Conservation (phyloP, 805 yeast species). For the Maudiozyma saulgeensis region DNA sequence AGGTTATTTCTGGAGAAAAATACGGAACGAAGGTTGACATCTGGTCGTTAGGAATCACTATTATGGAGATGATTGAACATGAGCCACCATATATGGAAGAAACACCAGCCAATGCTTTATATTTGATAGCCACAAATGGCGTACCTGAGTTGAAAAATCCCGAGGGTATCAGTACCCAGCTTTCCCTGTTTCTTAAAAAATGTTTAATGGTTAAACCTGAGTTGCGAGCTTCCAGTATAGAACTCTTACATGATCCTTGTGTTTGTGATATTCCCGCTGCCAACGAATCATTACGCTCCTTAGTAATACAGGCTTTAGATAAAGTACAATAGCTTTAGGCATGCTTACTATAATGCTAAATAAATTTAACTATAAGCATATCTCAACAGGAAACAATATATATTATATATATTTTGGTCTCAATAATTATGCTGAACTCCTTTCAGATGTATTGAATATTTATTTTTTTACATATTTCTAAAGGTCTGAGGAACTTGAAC, state of each 20-base stretch:
- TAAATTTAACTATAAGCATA: too few species aligned
- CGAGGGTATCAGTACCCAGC: slow-evolving; percentile 56
- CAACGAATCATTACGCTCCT: too few species aligned
- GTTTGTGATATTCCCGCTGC: too few species aligned
- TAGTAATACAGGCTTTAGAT: too few species aligned
- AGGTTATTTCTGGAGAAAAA: slow-evolving; percentile 85
- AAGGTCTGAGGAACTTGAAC: background rate
- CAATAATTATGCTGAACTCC: background rate
- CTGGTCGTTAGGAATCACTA: slow-evolving; percentile 96
- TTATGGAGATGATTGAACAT: slow-evolving; percentile 95
- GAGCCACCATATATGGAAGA: slow-evolving; percentile 96
- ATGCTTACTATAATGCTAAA: too few species aligned
- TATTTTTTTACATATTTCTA: background rate
- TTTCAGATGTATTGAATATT: background rate
- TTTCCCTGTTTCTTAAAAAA: slow-evolving; percentile 62
- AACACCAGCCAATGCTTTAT: slow-evolving; percentile 85
- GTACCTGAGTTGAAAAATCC: slow-evolving; percentile 89
- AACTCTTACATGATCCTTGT: slow-evolving; percentile 56
- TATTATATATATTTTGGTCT: too few species aligned
- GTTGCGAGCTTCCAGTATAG: slow-evolving; percentile 65
- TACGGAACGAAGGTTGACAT: slow-evolving; percentile 94
- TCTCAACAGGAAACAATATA: too few species aligned
- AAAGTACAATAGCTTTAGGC: too few species aligned
- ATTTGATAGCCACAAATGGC: slow-evolving; percentile 89
- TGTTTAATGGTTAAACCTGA: slow-evolving; percentile 77